Percentiles rank a stretch among this genome's conserved stretches.
Conservation (phyloP, 352 stramenopile species). For the Pythium utonaiense region DNA sequence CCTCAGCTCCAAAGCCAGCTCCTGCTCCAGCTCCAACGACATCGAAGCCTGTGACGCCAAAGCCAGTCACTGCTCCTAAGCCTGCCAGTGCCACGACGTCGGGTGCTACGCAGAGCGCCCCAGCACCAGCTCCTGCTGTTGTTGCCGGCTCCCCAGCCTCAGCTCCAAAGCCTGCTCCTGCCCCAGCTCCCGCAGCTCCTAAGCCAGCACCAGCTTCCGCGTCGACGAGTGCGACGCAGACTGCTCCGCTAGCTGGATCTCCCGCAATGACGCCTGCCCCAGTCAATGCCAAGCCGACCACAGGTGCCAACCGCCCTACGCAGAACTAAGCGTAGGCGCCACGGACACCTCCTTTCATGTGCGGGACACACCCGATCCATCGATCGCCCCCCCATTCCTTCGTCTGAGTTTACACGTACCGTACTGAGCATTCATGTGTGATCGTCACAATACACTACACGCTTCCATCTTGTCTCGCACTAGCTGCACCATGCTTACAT, state of each 20-base stretch:
- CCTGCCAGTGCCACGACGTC: background rate
- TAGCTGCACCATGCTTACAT: no score
- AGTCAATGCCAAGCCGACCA: conserved; percentile 1
- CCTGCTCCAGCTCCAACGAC: conserved; percentile 1
- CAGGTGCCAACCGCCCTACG: conserved; percentile 4
- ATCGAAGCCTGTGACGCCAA: background rate
- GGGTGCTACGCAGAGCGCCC: background rate
- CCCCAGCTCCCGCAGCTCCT: background rate
- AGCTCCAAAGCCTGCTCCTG: background rate
- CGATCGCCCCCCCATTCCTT: background rate
- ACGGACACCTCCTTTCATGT: background rate
- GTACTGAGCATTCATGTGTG: background rate
- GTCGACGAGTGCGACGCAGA: background rate
- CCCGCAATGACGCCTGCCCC: conserved; percentile 1
- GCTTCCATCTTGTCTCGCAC: no score
- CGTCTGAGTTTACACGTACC: background rate
- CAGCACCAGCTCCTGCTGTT: background rate
- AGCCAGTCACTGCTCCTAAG: background rate
- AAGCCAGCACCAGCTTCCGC: background rate
- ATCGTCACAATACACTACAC: background rate
- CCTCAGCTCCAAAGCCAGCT: background rate
- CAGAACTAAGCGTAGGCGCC: conserved; percentile 7
- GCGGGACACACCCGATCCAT: background rate
- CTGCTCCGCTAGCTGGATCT: background rate
- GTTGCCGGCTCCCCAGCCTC: background rate